Evolutionary conservation across 1,284 basidiomycete species (phyloP), one percentile per base, ranked within the genome.

Genomic region (Boletus holoroseus): DNA sequence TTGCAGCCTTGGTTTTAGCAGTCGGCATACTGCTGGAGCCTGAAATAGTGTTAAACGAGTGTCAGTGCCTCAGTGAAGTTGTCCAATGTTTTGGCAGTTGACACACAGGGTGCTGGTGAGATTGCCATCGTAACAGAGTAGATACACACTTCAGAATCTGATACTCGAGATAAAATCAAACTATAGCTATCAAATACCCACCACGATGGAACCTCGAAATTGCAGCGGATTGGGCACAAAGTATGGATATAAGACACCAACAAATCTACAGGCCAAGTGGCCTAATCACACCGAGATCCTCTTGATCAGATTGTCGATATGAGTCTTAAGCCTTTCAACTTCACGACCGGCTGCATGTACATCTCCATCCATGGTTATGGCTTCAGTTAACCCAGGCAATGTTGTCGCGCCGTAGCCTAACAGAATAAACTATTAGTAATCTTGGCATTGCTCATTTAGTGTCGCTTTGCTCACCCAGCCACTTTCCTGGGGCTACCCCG

Each of bases 401-500:
- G 79, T 79, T 8, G 80, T 82, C 8, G 79, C 81, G 18, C 83
- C 83, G 60, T 85, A 85, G 4, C 75, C 76, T 75, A 49, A 26
- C 39, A 54, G 48, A 54, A 47, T 15, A 40, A 20, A 3, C 16
- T 37, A 47, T 55, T 38, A 56, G 27, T 15, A 51, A 53, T 41
- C 39, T 26, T 31, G 26, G 15, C 5, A 41, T 8, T 6, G 24
- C 39, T 39, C 60, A 49, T 43, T 16, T 55, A 41, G 20, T 54
- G 56, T 37, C 55, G 51, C 15, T 41, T 53, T 6, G 7, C 68
- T 56, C 16, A 78, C 85, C 82, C 27, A 85, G 72, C 82, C 82
- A 88, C 58, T 79, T 77, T 34, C 88, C 88, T 1, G 88, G 88
- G 18, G 87, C 84, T 11, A 87, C 84, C 12, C 76, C 83, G 47